Evolutionary conservation across 73 alveolate genomes (phyloP).

Genomic region (Effrenium voratum): DNA sequence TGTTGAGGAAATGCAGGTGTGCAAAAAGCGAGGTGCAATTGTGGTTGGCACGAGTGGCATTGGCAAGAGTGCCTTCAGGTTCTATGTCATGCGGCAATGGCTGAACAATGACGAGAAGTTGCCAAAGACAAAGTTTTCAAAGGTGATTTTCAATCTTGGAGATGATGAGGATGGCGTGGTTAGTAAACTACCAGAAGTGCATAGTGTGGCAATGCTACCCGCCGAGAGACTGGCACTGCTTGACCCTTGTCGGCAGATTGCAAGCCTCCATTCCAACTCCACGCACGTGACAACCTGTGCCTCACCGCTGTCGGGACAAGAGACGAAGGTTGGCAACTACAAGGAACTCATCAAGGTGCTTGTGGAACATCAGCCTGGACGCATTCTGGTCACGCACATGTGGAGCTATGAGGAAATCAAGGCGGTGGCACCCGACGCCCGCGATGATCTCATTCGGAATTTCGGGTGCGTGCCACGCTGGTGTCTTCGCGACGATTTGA

Average conservation of each 20-base stretch:
- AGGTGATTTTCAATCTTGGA: background rate
- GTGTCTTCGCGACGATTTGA: constrained; percentile 34
- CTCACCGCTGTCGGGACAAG: background rate
- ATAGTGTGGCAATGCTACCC: background rate
- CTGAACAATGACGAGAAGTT: background rate
- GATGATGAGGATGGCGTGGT: background rate
- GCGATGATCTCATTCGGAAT: constrained; percentile 40
- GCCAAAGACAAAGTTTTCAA: background rate
- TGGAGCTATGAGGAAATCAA: constrained; percentile 48
- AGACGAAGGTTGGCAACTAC: background rate
- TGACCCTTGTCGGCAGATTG: background rate
- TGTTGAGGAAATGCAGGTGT: background rate
- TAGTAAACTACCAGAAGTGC: background rate
- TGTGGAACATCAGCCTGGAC: background rate
- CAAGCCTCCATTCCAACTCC: background rate
- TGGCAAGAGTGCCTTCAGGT: constrained; percentile 14
- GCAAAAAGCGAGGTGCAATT: background rate
- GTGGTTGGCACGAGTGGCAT: constrained; percentile 15
- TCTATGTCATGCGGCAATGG: constrained; percentile 19
- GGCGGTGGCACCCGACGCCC: constrained; percentile 56
- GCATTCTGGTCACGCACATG: constrained; percentile 12
- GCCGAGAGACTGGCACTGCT: background rate
- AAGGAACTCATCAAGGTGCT: constrained; percentile 19
- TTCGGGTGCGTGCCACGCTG: constrained; percentile 50
- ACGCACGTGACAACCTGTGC: background rate